phyloP scores from a whole-genome alignment of 2,329 filamentous ascomycete genomes.

The Diplodia mutila region DNA sequence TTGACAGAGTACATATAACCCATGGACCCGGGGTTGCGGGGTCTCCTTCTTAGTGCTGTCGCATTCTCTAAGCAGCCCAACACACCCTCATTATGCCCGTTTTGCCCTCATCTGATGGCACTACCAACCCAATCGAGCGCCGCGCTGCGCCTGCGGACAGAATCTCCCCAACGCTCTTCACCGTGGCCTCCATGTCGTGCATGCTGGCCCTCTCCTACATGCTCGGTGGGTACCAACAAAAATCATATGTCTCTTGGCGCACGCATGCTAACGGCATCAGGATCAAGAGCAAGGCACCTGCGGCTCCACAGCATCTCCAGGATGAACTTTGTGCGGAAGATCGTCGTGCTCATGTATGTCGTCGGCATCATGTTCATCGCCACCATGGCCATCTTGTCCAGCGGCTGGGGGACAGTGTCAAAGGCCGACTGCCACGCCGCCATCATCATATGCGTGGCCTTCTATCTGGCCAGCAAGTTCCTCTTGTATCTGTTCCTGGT shows the following conservation, averaged over 20 bases:
- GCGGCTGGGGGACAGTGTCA: constrained; percentile 37
- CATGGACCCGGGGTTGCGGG: neutral
- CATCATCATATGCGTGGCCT: constrained; percentile 44
- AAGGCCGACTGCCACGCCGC: constrained; percentile 37
- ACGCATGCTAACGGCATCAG: constrained; percentile 25
- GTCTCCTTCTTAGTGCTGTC: too few species aligned
- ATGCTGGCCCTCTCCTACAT: constrained; percentile 36
- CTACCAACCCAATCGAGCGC: neutral
- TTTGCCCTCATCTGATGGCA: neutral
- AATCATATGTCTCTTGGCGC: too few species aligned
- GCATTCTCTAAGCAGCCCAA: neutral
- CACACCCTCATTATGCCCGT: neutral
- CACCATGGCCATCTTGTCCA: constrained; percentile 39
- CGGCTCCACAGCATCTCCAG: constrained; percentile 28
- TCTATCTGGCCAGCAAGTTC: constrained; percentile 42
- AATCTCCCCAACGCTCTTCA: constrained; percentile 27
- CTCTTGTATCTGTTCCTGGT: constrained; percentile 31
- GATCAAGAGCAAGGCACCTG: constrained; percentile 34
- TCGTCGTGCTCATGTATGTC: constrained; percentile 42
- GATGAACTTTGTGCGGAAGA: constrained; percentile 38
- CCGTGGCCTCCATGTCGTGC: constrained; percentile 33
- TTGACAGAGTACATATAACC: neutral
- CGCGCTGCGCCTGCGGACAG: neutral
- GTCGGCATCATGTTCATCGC: constrained; percentile 42
- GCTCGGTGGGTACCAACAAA: constrained; percentile 31